Conservation (phyloP, 768 basidiomycete genomes). For the Hirschioporus abietinus region DNA sequence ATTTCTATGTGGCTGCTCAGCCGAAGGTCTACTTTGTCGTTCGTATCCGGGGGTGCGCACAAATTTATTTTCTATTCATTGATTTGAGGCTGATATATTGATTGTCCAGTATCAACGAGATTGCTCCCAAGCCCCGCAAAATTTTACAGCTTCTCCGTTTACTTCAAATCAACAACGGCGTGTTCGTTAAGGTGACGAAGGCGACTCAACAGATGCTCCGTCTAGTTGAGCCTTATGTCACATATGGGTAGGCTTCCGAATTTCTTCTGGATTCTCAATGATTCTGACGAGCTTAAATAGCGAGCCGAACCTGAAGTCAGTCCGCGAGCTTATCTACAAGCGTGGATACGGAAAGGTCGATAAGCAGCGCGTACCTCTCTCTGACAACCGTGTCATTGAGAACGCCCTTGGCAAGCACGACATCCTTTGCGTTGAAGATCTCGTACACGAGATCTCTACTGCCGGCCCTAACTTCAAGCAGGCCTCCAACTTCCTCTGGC, state of each 20-base stretch:
- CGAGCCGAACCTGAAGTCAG: conserved; percentile 94
- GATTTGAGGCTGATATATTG: conserved; percentile 10
- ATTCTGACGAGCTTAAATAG: conserved; percentile 30
- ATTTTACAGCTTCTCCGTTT: conserved; percentile 97
- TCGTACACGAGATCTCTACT: conserved; percentile 94
- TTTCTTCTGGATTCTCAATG: conserved; percentile 11
- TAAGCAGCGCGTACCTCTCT: conserved; percentile 95
- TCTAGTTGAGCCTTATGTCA: conserved; percentile 94
- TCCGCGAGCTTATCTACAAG: conserved; percentile 98
- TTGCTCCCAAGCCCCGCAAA: conserved; percentile 99
- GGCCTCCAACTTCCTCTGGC: conserved; percentile 97
- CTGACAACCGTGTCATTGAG: conserved; percentile 93
- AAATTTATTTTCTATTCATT: conserved; percentile 3
- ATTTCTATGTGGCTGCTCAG: conserved; percentile 97
- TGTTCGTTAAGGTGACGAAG: conserved; percentile 95
- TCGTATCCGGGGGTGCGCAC: conserved; percentile 88
- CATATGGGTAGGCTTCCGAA: conserved; percentile 95
- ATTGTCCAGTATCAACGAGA: conserved; percentile 90
- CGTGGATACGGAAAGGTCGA: conserved; percentile 98
- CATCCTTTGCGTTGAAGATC: conserved; percentile 95
- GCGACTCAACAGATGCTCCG: conserved; percentile 98
- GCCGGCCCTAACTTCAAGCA: conserved; percentile 99
- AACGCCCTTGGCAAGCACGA: conserved; percentile 85
- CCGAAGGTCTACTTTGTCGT: conserved; percentile 97
- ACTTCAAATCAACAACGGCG: conserved; percentile 99